phyloP scores from a whole-genome alignment of 2,329 filamentous ascomycete genomes.

The Akanthomyces lecanii region DNA sequence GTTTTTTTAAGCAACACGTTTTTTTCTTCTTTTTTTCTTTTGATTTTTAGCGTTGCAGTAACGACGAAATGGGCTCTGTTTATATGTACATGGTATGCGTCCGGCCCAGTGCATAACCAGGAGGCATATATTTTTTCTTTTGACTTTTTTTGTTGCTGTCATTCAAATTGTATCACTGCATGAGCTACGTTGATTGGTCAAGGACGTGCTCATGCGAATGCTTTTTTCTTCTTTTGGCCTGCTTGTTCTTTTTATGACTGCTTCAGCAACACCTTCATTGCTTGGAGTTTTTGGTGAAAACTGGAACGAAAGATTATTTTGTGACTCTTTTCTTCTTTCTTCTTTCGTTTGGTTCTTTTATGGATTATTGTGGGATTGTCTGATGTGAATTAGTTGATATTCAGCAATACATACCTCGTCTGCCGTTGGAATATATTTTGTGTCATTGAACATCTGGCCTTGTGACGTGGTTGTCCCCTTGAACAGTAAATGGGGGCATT shows the following conservation, averaged over 20 bases:
- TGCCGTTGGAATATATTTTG: background rate
- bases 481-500: background rate
- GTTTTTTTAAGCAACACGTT: conserved; percentile 1
- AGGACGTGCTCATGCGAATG: background rate
- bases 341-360: conserved; percentile 23
- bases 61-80: conserved; percentile 14
- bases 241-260: conserved; percentile 17
- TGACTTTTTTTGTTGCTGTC: conserved; percentile 1
- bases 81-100: conserved; percentile 12
- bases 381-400: conserved; percentile 14
- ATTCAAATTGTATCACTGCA: conserved; percentile 8
- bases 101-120: conserved; percentile 4
- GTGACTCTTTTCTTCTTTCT: conserved; percentile 16
- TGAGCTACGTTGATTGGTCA: background rate
- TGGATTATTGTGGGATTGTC: conserved; percentile 18
- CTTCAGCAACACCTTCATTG: conserved; percentile 16
- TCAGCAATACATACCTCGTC: conserved; percentile 3
- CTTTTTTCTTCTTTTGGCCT: background rate
- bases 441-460: background rate
- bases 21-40: background rate
- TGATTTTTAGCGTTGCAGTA: conserved; percentile 13
- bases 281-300: conserved; percentile 17
- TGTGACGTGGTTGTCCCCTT: background rate
- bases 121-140: background rate
- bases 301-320: conserved; percentile 13